phyloP scores from a whole-genome alignment of 164 flowering plant genomes.

The Vitis amurensis region DNA sequence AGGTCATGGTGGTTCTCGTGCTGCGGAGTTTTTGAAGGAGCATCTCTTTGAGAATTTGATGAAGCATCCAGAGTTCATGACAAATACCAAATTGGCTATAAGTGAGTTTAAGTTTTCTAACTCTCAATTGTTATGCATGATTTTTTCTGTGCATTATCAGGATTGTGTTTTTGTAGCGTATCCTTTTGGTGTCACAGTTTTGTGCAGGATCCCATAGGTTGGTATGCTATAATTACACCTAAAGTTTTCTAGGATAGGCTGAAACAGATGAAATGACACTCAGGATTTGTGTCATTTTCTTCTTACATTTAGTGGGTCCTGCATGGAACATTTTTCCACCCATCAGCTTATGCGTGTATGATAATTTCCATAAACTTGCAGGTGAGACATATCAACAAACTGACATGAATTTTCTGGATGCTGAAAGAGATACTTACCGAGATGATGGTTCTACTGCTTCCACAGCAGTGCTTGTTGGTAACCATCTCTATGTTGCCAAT shows the following conservation, averaged over 20 bases:
- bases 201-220: constrained; percentile 3
- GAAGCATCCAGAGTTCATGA: constrained; percentile 84
- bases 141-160: not conserved
- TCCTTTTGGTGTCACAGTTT: not conserved
- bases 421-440: constrained; percentile 76
- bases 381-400: constrained; percentile 87
- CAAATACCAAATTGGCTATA: constrained; percentile 78
- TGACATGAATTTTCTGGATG: constrained; percentile 75
- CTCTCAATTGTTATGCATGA: not conserved
- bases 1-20: constrained; percentile 99
- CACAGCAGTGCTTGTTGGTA: constrained; percentile 86
- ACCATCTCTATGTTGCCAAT: constrained; percentile 93
- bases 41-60: constrained; percentile 86
- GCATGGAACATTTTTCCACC: constrained; percentile 6
- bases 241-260: not conserved
- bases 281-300: not conserved
- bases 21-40: constrained; percentile 87
- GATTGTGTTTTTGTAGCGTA: not conserved
- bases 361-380: constrained; percentile 33
- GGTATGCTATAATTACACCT: not conserved
- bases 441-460: constrained; percentile 99
- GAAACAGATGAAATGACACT: not conserved
- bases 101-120: constrained; percentile 51
- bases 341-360: not conserved
- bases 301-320: not conserved